These are phyloP conservation scores for Trypanosomatidae sp. DNA, from an alignment of 208 protist genomes.

Conservation along the genomic window DNA sequence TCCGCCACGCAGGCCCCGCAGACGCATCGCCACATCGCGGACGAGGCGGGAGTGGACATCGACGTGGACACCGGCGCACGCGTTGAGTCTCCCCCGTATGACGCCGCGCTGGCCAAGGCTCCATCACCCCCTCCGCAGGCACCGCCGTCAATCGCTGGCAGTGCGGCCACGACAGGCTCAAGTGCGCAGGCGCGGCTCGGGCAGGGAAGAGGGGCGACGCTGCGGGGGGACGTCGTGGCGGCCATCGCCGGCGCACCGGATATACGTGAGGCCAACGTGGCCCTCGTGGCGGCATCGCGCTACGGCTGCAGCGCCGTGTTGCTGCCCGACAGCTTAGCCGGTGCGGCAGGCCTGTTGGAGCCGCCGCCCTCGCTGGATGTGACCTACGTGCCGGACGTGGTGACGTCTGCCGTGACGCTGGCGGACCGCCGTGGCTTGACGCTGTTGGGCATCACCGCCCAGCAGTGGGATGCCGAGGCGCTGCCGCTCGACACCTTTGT, in stretches of 20 bases:
- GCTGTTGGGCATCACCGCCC: conserved; percentile 42
- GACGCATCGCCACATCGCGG: conserved; percentile 24
- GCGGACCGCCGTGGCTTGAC: conserved; percentile 41
- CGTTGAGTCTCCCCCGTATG: too few relatives aligned
- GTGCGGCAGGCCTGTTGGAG: conserved; percentile 26
- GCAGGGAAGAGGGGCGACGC: too few relatives aligned
- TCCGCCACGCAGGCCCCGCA: conserved; percentile 25
- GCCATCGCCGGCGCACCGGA: conserved; percentile 45
- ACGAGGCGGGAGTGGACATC: neutral
- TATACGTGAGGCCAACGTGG: conserved; percentile 50
- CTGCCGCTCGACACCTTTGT: conserved; percentile 44
- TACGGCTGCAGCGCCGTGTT: conserved; percentile 67
- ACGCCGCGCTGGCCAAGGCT: neutral
- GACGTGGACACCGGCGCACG: too few relatives aligned
- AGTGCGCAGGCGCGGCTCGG: too few relatives aligned
- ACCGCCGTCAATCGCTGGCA: too few relatives aligned
- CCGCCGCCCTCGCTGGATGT: conserved; percentile 46
- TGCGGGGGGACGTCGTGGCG: conserved; percentile 62
- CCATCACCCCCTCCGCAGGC: too few relatives aligned
- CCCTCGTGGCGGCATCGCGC: conserved; percentile 54
- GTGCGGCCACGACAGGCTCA: too few relatives aligned
- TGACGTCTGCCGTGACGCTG: conserved; percentile 33
- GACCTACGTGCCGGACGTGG: conserved; percentile 48
- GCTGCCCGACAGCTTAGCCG: conserved; percentile 39
- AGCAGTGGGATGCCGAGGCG: conserved; percentile 26